Evolutionary conservation across 306 rosid genomes (phyloP).

Genomic region (Rubus idaeus): DNA sequence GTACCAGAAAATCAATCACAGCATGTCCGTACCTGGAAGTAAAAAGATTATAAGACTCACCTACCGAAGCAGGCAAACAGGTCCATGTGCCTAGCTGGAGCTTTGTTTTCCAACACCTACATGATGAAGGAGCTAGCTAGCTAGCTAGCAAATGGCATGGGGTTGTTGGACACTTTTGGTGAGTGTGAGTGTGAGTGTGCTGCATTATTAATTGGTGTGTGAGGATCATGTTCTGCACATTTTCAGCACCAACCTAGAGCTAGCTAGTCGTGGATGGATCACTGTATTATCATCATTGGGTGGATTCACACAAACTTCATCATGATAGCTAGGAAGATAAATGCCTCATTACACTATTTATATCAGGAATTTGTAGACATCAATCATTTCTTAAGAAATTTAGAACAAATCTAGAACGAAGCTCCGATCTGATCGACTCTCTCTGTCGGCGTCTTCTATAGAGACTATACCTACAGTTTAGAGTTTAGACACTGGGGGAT

Average conservation of each 20-base stretch:
- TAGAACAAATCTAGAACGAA: not conserved
- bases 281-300: not conserved
- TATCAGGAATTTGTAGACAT: not conserved
- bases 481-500: no score
- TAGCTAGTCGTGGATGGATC: not conserved
- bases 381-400: not conserved
- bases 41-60: not conserved
- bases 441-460: not conserved
- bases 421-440: not conserved
- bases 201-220: not conserved
- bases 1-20: constrained; percentile 2
- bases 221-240: not conserved
- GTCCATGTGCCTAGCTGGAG: not conserved
- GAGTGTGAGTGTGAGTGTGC: not conserved
- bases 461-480: not conserved
- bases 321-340: not conserved
- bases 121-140: not conserved
- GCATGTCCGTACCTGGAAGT: not conserved
- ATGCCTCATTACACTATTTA: not conserved
- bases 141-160: not conserved
- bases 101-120: not conserved
- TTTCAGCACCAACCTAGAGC: not conserved
- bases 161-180: not conserved
- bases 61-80: not conserved
- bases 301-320: not conserved